phyloP scores from a whole-genome alignment of 768 basidiomycete species.

The Amanita polypyramis region DNA sequence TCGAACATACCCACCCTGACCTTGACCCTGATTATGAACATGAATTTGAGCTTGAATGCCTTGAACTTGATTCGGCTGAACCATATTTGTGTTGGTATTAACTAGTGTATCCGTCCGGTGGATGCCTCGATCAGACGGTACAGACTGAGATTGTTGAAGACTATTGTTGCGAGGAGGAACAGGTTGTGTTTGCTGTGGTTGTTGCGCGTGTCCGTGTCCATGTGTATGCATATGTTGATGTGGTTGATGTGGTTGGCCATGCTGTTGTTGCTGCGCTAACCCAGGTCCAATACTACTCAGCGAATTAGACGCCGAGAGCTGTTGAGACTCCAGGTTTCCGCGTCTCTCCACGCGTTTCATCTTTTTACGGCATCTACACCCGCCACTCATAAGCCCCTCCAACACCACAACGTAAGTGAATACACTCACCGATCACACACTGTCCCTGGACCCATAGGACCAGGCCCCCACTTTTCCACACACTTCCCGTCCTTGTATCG shows the following conservation, averaged over 20 bases:
- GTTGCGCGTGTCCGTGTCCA: slow-evolving; percentile 2
- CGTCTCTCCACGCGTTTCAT: slow-evolving; percentile 78
- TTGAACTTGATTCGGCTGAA: not conserved
- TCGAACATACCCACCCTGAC: not conserved
- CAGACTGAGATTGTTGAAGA: slow-evolving; percentile 11
- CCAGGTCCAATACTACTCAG: slow-evolving; percentile 10
- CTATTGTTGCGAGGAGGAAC: slow-evolving; percentile 7
- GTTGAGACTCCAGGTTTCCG: slow-evolving; percentile 46
- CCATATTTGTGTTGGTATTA: slow-evolving; percentile 5
- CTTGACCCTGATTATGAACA: slow-evolving; percentile 2
- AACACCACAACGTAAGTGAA: not conserved
- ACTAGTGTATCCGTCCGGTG: slow-evolving; percentile 19
- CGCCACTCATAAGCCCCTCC: not conserved
- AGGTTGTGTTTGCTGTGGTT: slow-evolving; percentile 14
- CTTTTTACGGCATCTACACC: slow-evolving; percentile 63
- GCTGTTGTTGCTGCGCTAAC: slow-evolving; percentile 15
- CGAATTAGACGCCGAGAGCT: slow-evolving; percentile 11
- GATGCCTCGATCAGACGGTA: slow-evolving; percentile 15
- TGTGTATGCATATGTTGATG: slow-evolving; percentile 14
- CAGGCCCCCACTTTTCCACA: slow-evolving; percentile 84
- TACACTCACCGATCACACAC: slow-evolving; percentile 62
- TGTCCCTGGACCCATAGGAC: slow-evolving; percentile 74
- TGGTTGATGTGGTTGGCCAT: slow-evolving; percentile 8
- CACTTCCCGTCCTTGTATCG: slow-evolving; percentile 80
- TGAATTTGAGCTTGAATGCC: slow-evolving; percentile 12